These are phyloP conservation scores for Paxillus rubicundulus DNA, from an alignment of 768 basidiomycete genomes.

Conservation along the genomic window DNA sequence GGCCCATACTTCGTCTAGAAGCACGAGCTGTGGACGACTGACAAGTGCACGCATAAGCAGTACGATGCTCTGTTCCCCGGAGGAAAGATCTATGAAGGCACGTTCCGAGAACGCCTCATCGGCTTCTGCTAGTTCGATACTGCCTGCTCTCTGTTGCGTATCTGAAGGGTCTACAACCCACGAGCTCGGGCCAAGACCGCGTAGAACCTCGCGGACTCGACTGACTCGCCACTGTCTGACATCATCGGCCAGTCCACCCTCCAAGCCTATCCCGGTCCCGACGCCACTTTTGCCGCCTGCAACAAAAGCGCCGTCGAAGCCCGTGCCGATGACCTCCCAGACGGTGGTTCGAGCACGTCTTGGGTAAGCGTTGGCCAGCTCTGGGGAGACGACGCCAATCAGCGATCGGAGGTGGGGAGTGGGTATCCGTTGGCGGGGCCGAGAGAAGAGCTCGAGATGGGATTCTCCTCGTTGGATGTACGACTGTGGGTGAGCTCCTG, in stretches of 20 bases:
- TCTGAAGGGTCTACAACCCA: conserved; percentile 36
- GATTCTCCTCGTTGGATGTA: conserved; percentile 60
- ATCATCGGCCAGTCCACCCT: conserved; percentile 34
- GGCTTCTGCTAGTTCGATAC: neutral
- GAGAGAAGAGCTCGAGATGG: conserved; percentile 56
- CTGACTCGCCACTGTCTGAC: conserved; percentile 39
- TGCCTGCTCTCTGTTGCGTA: neutral
- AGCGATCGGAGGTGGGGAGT: conserved; percentile 63
- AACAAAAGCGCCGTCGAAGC: conserved; percentile 85
- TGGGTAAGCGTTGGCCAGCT: conserved; percentile 90
- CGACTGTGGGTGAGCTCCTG: conserved; percentile 94
- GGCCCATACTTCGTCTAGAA: conserved; percentile 91
- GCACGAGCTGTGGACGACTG: conserved; percentile 64
- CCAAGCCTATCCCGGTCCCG: conserved; percentile 45
- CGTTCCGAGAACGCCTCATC: conserved; percentile 45
- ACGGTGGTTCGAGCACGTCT: conserved; percentile 63
- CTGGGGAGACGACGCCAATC: conserved; percentile 84
- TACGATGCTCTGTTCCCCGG: conserved; percentile 77
- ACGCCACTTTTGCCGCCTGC: conserved; percentile 44
- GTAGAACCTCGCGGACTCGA: conserved; percentile 57
- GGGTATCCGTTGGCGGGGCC: conserved; percentile 61
- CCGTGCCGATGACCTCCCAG: conserved; percentile 81
- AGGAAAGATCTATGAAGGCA: conserved; percentile 62
- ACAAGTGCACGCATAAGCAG: conserved; percentile 87
- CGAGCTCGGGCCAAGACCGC: conserved; percentile 56